Evolutionary conservation across 1,139 yeast species (phyloP), one percentile per base, ranked within the genome.

Genomic region (Eremothecium coryli): DNA sequence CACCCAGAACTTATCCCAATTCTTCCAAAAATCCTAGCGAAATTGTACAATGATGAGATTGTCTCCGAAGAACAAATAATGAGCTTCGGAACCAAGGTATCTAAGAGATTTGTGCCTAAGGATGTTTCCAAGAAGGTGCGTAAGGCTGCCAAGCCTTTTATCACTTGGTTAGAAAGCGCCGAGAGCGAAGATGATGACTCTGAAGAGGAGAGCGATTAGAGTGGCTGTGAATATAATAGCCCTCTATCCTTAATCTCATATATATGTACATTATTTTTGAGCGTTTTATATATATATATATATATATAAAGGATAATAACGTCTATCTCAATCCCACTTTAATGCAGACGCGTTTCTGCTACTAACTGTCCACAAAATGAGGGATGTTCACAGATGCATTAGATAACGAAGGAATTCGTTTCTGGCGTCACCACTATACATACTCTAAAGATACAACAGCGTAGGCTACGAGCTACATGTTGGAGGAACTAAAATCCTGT

Each of bases 141-240:
- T 64, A 84, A 79, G 63, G 93, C 95, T 31, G 96, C 96, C 42
- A 86, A 85, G 65, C 95, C 97, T 26, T 90, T 90, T 64, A 66
- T 90, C 45, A 77, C 81, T 50, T 90, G 98, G 98, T 73, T 90
- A 48, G 79, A 85, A 56, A 90, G 82, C 61, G 97, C 98, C 40
- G 97, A 86, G 46, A 76, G 74, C 40, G 73, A 68, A 15, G 73
- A 66, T 28, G 71, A 66, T 36, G 65, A 60, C 23, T 65, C 60
- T 15, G 58, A 21, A 11, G 36, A 32, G 26, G 24, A 32, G 4
- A n/a, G 16, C 8, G 15, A 15, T 23, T n/a, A 20, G 8, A 20
- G 22, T 20, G 10, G 10, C 10, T 20, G n/a, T n/a, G n/a, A n/a
- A n/a, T n/a, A n/a, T n/a, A n/a, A n/a, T n/a, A n/a, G n/a, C n/a